phyloP scores from a whole-genome alignment of 148 eudicot genomes.

The Talinum fruticosum region DNA sequence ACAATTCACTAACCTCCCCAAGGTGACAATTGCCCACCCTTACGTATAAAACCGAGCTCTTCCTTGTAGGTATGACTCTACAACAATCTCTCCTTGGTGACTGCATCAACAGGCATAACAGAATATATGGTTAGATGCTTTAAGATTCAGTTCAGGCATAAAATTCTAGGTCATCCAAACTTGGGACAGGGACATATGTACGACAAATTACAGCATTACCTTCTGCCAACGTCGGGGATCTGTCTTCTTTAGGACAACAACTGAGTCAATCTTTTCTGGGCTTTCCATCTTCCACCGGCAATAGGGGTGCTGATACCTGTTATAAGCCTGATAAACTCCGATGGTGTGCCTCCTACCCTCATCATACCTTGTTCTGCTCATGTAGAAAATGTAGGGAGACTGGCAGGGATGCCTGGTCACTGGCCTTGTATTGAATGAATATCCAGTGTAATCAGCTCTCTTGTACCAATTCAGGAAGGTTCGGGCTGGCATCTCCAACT shows the following conservation, averaged over 20 bases:
- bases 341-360: slow-evolving; percentile 38
- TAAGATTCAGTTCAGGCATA: too few relatives aligned
- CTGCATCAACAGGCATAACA: slow-evolving; percentile 13
- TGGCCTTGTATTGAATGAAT: slow-evolving; percentile 41
- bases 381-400: slow-evolving; percentile 33
- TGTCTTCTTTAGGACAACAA: slow-evolving; percentile 28
- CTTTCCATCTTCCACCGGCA: slow-evolving; percentile 33
- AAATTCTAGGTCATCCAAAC: too few relatives aligned
- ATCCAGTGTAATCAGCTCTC: slow-evolving; percentile 42
- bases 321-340: slow-evolving; percentile 45
- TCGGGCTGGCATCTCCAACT: slow-evolving; percentile 42
- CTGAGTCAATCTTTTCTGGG: slow-evolving; percentile 30
- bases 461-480: slow-evolving; percentile 44
- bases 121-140: too few relatives aligned
- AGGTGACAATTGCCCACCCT: slow-evolving; percentile 48
- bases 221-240: slow-evolving; percentile 30
- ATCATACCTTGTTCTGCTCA: slow-evolving; percentile 36
- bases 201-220: slow-evolving; percentile 15
- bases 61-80: slow-evolving; percentile 28
- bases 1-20: slow-evolving; percentile 48
- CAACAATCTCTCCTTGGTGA: slow-evolving; percentile 42
- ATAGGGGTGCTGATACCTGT: slow-evolving; percentile 32
- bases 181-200: not conserved
- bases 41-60: slow-evolving; percentile 35
- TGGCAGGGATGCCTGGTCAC: slow-evolving; percentile 41